phyloP scores from a whole-genome alignment of 129 eudicot species.

The Ambrosia trifida region DNA sequence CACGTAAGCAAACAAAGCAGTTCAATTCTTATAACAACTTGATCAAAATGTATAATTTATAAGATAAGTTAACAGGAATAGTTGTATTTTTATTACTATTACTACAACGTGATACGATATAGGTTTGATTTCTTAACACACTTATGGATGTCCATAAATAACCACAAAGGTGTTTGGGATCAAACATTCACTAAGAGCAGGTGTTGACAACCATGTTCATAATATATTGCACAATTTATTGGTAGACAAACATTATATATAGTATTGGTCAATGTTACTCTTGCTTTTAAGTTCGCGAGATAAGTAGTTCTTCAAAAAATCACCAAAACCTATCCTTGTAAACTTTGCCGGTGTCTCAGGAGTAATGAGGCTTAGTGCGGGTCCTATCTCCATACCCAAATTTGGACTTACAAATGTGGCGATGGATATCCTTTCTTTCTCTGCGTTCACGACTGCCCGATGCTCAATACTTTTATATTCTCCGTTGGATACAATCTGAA shows the following conservation, averaged over 20 bases:
- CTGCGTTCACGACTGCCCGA: conserved; percentile 36
- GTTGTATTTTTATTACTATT: too few species aligned
- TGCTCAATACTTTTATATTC: conserved; percentile 41
- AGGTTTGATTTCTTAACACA: too few species aligned
- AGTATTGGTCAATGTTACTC: conserved; percentile 30
- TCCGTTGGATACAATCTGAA: conserved; percentile 34
- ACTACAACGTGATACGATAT: too few species aligned
- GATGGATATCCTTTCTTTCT: conserved; percentile 41
- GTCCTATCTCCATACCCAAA: conserved; percentile 34
- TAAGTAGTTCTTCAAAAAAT: conserved; percentile 31
- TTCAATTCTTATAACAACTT: too few species aligned
- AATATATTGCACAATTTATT: neutral
- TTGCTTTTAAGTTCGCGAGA: conserved; percentile 32
- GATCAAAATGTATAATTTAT: too few species aligned
- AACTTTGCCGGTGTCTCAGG: conserved; percentile 23
- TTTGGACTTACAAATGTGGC: conserved; percentile 33
- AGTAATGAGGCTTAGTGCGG: conserved; percentile 38
- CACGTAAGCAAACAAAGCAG: too few species aligned
- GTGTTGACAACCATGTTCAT: neutral
- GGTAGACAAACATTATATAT: neutral
- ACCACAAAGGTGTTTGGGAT: too few species aligned
- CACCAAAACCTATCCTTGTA: conserved; percentile 17
- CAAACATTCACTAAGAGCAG: too few species aligned
- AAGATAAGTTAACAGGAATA: too few species aligned
- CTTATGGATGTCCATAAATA: too few species aligned